Base-by-base conservation (phyloP, 352 stramenopile species). In the Phytophthora pseudosyringae region DNA sequence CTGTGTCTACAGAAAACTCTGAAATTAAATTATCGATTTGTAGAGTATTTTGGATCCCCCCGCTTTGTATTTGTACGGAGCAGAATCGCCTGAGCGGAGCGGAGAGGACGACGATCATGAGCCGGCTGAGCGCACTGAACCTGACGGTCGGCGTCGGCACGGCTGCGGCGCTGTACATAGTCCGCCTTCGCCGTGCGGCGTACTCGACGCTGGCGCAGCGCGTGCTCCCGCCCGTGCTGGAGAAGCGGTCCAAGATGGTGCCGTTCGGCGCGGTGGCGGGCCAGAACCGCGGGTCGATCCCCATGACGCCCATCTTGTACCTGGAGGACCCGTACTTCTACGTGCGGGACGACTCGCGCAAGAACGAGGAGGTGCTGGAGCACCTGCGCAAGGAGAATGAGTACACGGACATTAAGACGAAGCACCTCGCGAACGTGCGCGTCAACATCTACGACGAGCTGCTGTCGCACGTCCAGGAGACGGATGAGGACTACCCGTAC, bases 301-400 rank as follows among this genome's bases (percentile, higher is more conserved):
- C 97, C 31, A 95, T 99, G 73, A 89, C 96, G 60, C 95, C 95
- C 25, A 77, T 94, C 18, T 61, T 93, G 63, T 84, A 92, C 50
- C 73, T 98, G 46, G 85, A 95, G 18, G 94, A 99, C 81, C 93
- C 93, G 47, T 99, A 98, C 75, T 98, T 95, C 54, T 99, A 98
- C 92, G 83, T 98, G 47, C 90, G 95, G 31, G 96, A 99, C 69
- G 95, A 99, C 63, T 78, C 83, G 29, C 86, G 96, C 69, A 94
- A 94, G 52, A 95, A 97, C 62, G 64, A 89, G 50, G 90, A 98
- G 56, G 83, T 99, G 43, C 66, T 99, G 18, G 77, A 93, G 50
- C 91, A 99, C 74, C 66, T 99, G 49, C 73, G 84, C 26, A 77
- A 91, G 45, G 96, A 99, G 67, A 99, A 99, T 71, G 81, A 75